Base-by-base conservation (phyloP, 2,329 filamentous ascomycete genomes). In the Fusarium nodosum region DNA sequence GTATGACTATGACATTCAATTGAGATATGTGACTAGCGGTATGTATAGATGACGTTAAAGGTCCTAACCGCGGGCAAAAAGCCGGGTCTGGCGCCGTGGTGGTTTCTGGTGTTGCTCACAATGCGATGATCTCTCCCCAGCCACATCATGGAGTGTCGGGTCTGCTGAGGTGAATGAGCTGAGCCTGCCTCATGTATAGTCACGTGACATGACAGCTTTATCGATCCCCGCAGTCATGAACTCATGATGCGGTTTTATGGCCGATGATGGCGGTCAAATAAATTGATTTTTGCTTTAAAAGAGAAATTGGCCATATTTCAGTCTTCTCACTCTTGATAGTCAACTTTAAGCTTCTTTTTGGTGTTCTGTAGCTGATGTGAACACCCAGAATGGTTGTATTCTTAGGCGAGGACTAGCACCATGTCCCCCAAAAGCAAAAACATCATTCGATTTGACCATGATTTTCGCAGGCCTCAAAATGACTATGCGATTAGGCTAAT, bases 211-310 rank as follows among this genome's bases (percentile, higher is more conserved):
- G 46, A 54, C 13, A 56, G 28, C 26, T 44, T 34, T 47, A n/a
- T 31, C 24, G 20, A 38, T 73, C 72, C 72, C 72, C 72, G 72
- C 72, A 73, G 69, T 74, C 72, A 74, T 74, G 72, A 74, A 72
- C 64, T 74, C 72, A 74, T 74, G 72, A 73, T 73, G 60, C 50
- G 18, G 48, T 57, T 60, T 71, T 47, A 45, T 33, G 42, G 39
- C 15, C n/a, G 26, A 44, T 54, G 16, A 18, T 7, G 22, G 26
- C 2, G 20, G 16, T 53, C 20, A 48, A 36, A 39, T 33, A 8
- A 58, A 41, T 60, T 58, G 48, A 45, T 26, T 41, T 42, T 33
- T 30, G 10, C 22, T 51, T 28, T 12, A 36, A 61, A 36, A 24
- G 16, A 34, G 24, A 13, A n/a, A 51, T 28, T 26, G 5, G 3